Percentiles rank a stretch among this genome's conserved stretches.
Conservation (phyloP, 2,329 filamentous ascomycete species). For the Fusarium hostae region DNA sequence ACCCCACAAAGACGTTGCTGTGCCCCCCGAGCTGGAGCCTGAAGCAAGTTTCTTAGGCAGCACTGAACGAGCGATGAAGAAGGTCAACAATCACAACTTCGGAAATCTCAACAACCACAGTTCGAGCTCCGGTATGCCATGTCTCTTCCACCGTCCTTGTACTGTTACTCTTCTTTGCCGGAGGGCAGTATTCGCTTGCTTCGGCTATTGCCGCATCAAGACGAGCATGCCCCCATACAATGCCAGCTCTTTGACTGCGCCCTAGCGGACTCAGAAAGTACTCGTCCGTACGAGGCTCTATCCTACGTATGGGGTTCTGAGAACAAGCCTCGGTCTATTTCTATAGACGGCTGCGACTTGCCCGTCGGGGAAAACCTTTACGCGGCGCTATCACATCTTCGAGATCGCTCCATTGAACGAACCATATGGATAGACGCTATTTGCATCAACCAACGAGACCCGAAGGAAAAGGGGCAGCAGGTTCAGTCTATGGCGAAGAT, state of each 20-base stretch:
- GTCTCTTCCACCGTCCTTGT: no score
- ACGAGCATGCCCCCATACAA: background rate
- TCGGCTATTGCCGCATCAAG: background rate
- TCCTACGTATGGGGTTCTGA: background rate
- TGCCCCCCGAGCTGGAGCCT: no score
- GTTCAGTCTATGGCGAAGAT: background rate
- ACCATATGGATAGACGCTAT: background rate
- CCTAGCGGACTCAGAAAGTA: background rate
- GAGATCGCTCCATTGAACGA: background rate
- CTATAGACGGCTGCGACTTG: fast-evolving
- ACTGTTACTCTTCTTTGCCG: no score
- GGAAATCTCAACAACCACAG: no score
- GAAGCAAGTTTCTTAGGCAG: no score
- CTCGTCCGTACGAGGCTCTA: background rate
- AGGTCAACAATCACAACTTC: no score
- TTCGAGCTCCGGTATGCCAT: no score
- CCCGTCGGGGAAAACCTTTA: background rate
- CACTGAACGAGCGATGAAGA: no score
- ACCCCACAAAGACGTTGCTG: no score
- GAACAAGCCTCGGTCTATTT: background rate
- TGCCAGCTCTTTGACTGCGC: background rate
- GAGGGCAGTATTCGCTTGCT: no score
- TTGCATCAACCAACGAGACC: background rate
- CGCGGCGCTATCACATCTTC: background rate
- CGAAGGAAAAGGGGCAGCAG: background rate